These are phyloP conservation scores for Colletotrichum siamense DNA, from an alignment of 2,329 filamentous ascomycete genomes.

Conservation along the genomic window DNA sequence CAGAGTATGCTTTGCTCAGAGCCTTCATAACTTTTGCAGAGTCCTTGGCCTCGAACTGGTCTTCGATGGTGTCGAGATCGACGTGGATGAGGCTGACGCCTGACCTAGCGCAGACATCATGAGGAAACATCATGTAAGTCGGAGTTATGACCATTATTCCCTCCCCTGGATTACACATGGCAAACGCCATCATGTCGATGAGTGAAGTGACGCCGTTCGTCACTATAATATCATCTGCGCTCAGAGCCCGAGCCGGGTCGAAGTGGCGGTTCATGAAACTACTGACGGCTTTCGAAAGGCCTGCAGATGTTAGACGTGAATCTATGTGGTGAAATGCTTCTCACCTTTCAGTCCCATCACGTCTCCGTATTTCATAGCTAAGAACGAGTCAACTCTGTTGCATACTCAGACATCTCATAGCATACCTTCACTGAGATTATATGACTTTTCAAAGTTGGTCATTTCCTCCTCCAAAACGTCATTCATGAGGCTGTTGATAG, in stretches of 20 bases:
- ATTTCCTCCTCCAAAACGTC: neutral
- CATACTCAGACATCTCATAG: neutral
- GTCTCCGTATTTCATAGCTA: neutral
- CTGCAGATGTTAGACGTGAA: neutral
- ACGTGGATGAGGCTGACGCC: neutral
- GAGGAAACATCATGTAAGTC: neutral
- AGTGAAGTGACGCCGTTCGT: neutral
- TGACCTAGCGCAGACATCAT: neutral
- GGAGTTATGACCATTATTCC: neutral
- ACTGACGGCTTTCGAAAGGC: neutral
- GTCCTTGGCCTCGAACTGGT: neutral
- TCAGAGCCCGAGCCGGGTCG: neutral
- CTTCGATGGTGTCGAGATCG: neutral
- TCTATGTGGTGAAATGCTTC: neutral
- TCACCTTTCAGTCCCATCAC: neutral
- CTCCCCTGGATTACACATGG: slow-evolving; percentile 1
- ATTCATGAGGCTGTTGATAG: neutral
- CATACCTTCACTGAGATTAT: neutral
- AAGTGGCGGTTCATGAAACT: neutral
- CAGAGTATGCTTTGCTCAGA: neutral
- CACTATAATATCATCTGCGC: neutral
- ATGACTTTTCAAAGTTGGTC: neutral
- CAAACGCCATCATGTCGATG: neutral
- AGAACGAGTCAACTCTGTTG: neutral
- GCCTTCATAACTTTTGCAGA: neutral